Percentiles rank a stretch among this genome's conserved stretches.
Conservation (phyloP, 768 basidiomycete species). For the Boletus pseudopeckii region DNA sequence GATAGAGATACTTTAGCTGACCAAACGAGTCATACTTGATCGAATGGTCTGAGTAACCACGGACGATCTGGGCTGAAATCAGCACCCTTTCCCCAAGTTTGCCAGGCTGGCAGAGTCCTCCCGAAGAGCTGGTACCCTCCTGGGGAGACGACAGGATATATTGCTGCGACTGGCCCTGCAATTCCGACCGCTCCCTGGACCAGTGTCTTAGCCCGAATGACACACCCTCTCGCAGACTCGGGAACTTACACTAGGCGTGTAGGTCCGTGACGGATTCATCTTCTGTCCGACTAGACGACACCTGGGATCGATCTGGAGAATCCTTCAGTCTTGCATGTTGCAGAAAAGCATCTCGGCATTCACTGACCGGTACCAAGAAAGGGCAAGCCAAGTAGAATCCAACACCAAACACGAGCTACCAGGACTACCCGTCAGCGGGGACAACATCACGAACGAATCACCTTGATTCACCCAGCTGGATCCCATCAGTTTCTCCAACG, state of each 20-base stretch:
- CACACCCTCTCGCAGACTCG: not conserved
- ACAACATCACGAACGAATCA: not conserved
- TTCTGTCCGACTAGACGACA: slow-evolving; percentile 64
- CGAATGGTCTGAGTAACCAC: slow-evolving; percentile 62
- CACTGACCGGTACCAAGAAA: slow-evolving; percentile 52
- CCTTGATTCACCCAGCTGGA: slow-evolving; percentile 46
- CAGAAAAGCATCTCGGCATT: slow-evolving; percentile 5
- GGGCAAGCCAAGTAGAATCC: slow-evolving; percentile 66
- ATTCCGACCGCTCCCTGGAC: slow-evolving; percentile 64
- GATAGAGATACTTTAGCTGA: not conserved
- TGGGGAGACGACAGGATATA: slow-evolving; percentile 61
- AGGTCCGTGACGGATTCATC: slow-evolving; percentile 71
- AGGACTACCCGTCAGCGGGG: slow-evolving; percentile 10
- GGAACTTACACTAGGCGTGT: slow-evolving; percentile 51
- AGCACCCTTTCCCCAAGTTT: slow-evolving; percentile 53
- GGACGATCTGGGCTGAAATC: slow-evolving; percentile 47
- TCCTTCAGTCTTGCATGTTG: not conserved
- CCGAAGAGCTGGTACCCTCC: slow-evolving; percentile 67
- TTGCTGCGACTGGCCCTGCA: slow-evolving; percentile 62
- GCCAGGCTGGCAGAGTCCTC: slow-evolving; percentile 62
- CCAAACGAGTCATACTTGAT: slow-evolving; percentile 40
- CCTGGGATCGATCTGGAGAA: slow-evolving; percentile 49
- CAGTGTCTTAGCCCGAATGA: not conserved
- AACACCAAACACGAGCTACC: slow-evolving; percentile 56
- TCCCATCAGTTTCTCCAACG: slow-evolving; percentile 42